These are phyloP conservation scores for Pythium volutum DNA, from an alignment of 352 stramenopile species.

Conservation along the genomic window DNA sequence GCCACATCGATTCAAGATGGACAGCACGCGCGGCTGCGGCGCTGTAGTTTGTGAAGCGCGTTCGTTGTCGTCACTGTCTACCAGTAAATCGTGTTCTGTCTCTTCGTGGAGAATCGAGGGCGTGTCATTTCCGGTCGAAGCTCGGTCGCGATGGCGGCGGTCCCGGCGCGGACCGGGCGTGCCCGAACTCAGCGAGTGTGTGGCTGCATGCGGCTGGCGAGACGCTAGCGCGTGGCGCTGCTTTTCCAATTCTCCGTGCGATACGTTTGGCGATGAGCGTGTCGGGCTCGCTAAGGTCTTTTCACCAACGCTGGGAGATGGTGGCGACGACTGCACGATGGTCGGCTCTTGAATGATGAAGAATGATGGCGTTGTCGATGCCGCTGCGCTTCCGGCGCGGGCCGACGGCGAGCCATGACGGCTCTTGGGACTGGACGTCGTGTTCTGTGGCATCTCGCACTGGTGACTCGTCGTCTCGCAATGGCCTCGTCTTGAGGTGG, in stretches of 20 bases:
- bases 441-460: neutral
- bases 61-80: constrained; percentile 11
- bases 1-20: constrained; percentile 57
- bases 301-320: neutral
- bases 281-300: neutral
- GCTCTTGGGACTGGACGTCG: constrained; percentile 12
- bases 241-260: constrained; percentile 14
- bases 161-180: constrained; percentile 13
- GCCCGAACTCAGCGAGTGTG: constrained; percentile 22
- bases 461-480: neutral
- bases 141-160: constrained; percentile 5
- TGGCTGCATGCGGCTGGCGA: constrained; percentile 11
- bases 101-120: constrained; percentile 17
- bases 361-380: constrained; percentile 36
- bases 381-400: neutral
- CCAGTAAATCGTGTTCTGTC: constrained; percentile 21
- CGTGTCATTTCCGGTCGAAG: neutral
- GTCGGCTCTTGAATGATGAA: constrained; percentile 65
- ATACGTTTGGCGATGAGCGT: neutral
- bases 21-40: constrained; percentile 11
- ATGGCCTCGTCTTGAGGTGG: neutral
- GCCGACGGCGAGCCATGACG: constrained; percentile 12
- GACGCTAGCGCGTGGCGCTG: constrained; percentile 22
- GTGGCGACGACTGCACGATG: constrained; percentile 14
- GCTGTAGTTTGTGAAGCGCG: neutral